These are phyloP conservation scores for Sabuloglossum arenarium DNA, from an alignment of 495 filamentous ascomycete genomes.

Conservation along the genomic window DNA sequence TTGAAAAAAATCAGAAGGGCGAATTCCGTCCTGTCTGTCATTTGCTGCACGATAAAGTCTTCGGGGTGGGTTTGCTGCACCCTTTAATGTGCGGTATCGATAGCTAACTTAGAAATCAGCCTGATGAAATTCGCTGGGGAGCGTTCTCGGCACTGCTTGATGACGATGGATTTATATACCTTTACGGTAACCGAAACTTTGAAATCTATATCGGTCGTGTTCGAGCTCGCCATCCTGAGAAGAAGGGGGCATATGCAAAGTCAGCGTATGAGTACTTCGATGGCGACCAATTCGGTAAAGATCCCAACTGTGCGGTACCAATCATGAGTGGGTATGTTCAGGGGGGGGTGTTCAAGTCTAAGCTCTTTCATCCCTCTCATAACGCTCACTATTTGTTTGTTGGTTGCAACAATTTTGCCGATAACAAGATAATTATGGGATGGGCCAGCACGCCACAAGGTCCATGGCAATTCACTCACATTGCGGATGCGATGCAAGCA, in stretches of 20 bases:
- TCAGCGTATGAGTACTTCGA: slow-evolving; percentile 11
- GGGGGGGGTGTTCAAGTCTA: slow-evolving; percentile 12
- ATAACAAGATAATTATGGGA: slow-evolving; percentile 13
- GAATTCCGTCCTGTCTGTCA: background rate
- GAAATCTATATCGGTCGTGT: background rate
- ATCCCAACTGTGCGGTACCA: slow-evolving; percentile 5
- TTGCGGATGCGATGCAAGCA: slow-evolving; percentile 8
- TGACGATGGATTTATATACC: background rate
- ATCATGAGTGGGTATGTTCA: slow-evolving; percentile 11
- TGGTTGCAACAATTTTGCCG: slow-evolving; percentile 10
- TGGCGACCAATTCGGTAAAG: slow-evolving; percentile 7
- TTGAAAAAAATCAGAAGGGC: background rate
- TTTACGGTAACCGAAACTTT: background rate
- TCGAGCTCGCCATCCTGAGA: background rate
- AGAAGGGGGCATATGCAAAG: background rate
- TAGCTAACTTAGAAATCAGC: background rate
- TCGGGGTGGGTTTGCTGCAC: background rate
- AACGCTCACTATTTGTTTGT: slow-evolving; percentile 12
- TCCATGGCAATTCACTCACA: slow-evolving; percentile 11
- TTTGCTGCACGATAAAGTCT: background rate
- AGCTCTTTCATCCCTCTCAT: slow-evolving; percentile 11
- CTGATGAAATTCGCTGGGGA: slow-evolving; percentile 2
- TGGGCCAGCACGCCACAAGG: slow-evolving; percentile 10
- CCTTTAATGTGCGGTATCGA: background rate
- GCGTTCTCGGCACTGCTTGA: slow-evolving; percentile 3